These are phyloP conservation scores for Oryza brachyantha DNA, from an alignment of 176 grass and related monocot species.

Conservation along the genomic window DNA sequence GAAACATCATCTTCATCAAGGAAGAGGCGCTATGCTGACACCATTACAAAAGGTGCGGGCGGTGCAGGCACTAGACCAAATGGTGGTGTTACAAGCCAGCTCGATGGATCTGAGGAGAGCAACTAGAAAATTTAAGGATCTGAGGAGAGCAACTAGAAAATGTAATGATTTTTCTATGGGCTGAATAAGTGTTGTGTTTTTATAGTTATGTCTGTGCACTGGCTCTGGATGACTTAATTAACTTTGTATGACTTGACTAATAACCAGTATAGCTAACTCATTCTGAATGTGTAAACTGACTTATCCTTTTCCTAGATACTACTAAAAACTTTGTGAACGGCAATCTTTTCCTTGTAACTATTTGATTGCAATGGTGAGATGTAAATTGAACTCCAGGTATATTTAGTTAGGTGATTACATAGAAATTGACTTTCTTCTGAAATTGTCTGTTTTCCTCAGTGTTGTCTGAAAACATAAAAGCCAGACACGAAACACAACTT, in stretches of 20 bases:
- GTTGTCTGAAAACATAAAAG: neutral
- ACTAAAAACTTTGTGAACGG: neutral
- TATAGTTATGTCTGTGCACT: no score
- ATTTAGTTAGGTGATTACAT: neutral
- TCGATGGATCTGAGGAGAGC: conserved; percentile 39
- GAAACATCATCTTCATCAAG: conserved; percentile 39
- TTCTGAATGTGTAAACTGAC: conserved; percentile 1
- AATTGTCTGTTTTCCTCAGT: neutral
- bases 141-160: conserved; percentile 43
- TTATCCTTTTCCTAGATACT: neutral
- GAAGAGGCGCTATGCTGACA: conserved; percentile 52
- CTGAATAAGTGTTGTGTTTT: conserved; percentile 14
- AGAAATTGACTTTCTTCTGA: neutral
- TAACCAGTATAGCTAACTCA: neutral
- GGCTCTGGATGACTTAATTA: no score
- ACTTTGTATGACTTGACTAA: neutral
- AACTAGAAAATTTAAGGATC: conserved; percentile 36
- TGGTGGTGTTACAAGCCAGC: conserved; percentile 19
- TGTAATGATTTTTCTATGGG: conserved; percentile 5
- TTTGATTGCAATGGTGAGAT: neutral
- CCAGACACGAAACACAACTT: conserved; percentile 1
- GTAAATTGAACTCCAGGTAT: neutral
- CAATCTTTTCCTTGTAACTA: neutral
- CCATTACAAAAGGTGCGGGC: conserved; percentile 23
- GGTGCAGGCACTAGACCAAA: conserved; percentile 32